Evolutionary conservation across 306 rosid species (phyloP).

Genomic region (Begonia masoniana): DNA sequence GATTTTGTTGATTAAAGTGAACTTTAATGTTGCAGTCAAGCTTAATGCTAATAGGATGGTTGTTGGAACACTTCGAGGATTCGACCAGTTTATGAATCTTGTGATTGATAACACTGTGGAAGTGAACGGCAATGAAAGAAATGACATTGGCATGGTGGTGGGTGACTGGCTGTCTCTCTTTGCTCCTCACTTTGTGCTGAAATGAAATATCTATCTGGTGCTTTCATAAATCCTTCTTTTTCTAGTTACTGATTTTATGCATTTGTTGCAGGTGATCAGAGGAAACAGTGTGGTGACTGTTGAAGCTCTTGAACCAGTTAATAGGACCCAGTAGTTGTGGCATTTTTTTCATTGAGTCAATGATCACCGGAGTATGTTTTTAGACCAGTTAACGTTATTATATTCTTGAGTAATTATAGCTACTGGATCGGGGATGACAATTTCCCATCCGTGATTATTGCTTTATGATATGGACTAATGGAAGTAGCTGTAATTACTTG

Average conservation of each 20-base stretch:
- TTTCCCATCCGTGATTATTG: too few species aligned
- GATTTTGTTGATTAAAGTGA: too few species aligned
- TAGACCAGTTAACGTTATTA: background rate
- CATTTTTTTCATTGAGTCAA: background rate
- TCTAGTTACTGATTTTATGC: background rate
- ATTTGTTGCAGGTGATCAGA: slow-evolving; percentile 64
- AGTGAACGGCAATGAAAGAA: slow-evolving; percentile 69
- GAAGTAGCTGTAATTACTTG: too few species aligned
- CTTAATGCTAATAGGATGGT: slow-evolving; percentile 77
- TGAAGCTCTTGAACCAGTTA: slow-evolving; percentile 97
- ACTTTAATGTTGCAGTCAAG: slow-evolving; percentile 38
- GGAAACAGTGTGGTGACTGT: slow-evolving; percentile 98
- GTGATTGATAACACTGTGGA: slow-evolving; percentile 77
- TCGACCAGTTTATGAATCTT: slow-evolving; percentile 85
- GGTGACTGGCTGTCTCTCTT: background rate
- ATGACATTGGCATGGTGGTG: slow-evolving; percentile 93
- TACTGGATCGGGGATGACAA: too few species aligned
- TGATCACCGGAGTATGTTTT: background rate
- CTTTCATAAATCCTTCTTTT: background rate
- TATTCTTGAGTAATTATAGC: too few species aligned
- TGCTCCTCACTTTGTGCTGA: background rate
- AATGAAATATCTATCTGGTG: background rate
- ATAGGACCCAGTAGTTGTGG: slow-evolving; percentile 31
- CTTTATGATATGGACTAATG: too few species aligned
- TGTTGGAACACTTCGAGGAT: slow-evolving; percentile 74